Evolutionary conservation across 208 protist genomes (phyloP).

Genomic region (Leishmania mexicana): DNA sequence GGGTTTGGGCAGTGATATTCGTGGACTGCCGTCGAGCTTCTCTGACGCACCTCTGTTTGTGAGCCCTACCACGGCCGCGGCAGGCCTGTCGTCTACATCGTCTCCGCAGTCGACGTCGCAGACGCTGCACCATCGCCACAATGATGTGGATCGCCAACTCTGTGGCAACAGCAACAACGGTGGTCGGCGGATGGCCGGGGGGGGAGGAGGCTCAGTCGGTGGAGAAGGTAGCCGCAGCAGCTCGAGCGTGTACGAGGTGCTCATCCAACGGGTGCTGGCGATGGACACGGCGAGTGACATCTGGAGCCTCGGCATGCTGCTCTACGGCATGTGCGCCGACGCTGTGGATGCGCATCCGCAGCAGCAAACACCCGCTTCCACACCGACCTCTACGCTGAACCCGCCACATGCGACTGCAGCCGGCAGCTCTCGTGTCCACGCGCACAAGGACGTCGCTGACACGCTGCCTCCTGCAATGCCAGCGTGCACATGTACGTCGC

Average conservation of each 20-base stretch:
- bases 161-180: conserved; percentile 6
- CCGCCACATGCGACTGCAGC: neutral
- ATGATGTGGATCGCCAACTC: neutral
- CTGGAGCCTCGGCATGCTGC: conserved; percentile 37
- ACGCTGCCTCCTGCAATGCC: neutral
- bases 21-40: neutral
- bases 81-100: neutral
- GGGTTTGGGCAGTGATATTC: neutral
- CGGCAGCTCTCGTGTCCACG: neutral
- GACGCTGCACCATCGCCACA: neutral
- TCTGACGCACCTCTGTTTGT: neutral
- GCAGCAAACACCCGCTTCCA: neutral
- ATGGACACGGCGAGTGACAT: conserved; percentile 33
- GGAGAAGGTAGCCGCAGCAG: conserved; percentile 6
- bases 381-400: neutral
- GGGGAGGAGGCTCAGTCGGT: neutral
- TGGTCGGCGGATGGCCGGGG: neutral
- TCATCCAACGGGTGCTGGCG: conserved; percentile 29
- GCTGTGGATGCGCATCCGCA: neutral
- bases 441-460: neutral
- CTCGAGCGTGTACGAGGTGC: conserved; percentile 28
- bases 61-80: neutral
- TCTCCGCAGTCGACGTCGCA: neutral
- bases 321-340: conserved; percentile 32
- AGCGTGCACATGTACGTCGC: conserved; percentile 6